Evolutionary conservation across 305 asterid genomes (phyloP), one percentile per base, ranked within the genome.

Genomic region (Fraxinus sp.): DNA sequence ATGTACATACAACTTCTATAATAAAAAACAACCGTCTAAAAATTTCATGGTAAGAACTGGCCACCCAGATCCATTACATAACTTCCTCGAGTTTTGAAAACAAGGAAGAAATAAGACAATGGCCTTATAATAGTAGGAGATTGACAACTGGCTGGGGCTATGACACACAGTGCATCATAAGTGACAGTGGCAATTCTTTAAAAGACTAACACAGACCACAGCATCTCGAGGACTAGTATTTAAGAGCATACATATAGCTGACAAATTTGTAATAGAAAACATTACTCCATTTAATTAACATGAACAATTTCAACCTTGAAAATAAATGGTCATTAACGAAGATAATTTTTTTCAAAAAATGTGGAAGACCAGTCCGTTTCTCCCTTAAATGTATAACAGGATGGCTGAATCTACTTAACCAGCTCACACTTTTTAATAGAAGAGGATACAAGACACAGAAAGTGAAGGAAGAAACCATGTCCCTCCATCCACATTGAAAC

Each of bases 351-450:
- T 43, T 8, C n/a, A 78, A 78, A 55, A n/a, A 32, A 33, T n/a
- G 71, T 20, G 43, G 43, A 24, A 57, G 43, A 74, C 49, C 66
- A 24, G 20, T 39, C 9, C 9, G 3, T 32, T 13, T 33, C 75
- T 72, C 70, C 73, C 78, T 18, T 37, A 55, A 57, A 46, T 14
- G 36, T 73, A 72, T 41, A 80, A 49, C 71, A 18, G 14, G 78
- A 71, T n/a, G 16, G 73, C 57, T 72, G 16, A 72, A 71, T 72
- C 39, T 49, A 43, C 33, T 59, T 20, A 59, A 7, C 28, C 30
- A 59, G 70, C 70, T 59, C 28, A 20, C 28, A 6, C 30, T 59
- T 59, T 59, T 11, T 77, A 49, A 72, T 73, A 36, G 36, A 46
- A 33, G 33, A 39, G 16, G 79, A 39, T 22, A 39, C 64, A 30